Evolutionary conservation across 2,329 filamentous ascomycete genomes (phyloP).

Genomic region (Onygena corvina): DNA sequence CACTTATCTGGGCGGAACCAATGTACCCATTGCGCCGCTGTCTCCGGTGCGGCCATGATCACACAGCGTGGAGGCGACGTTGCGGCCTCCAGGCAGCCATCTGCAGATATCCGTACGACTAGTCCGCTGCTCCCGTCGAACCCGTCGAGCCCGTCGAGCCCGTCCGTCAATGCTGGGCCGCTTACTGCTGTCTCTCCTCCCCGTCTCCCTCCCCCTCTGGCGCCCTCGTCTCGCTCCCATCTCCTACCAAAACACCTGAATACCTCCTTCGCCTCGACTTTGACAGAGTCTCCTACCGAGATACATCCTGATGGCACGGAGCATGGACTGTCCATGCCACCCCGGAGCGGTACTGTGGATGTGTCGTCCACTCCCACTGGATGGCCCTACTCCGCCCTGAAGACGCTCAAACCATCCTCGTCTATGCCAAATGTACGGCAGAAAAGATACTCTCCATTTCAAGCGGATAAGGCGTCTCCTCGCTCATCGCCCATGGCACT

Average conservation of each 20-base stretch:
- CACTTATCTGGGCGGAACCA: too few species aligned
- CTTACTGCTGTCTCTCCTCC: not conserved
- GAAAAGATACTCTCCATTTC: conserved; percentile 16
- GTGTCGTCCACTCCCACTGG: not conserved
- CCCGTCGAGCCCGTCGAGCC: not conserved
- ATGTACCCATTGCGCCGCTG: conserved; percentile 2
- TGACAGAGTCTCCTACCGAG: conserved; percentile 9
- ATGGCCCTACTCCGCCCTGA: not conserved
- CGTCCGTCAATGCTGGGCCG: not conserved
- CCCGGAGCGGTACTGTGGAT: not conserved
- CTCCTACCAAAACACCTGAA: conserved; percentile 4
- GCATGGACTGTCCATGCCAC: not conserved
- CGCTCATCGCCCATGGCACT: not conserved
- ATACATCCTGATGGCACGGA: not conserved
- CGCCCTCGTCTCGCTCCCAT: conserved; percentile 4
- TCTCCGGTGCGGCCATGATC: conserved; percentile 32
- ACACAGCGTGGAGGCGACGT: conserved; percentile 30
- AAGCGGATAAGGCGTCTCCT: conserved; percentile 11
- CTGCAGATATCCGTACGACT: conserved; percentile 19
- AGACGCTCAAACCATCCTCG: conserved; percentile 20
- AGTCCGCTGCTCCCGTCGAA: conserved; percentile 12
- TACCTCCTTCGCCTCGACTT: not conserved
- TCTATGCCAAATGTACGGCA: conserved; percentile 26
- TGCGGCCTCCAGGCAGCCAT: conserved; percentile 17
- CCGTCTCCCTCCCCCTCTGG: too few species aligned